Conservation (phyloP, 2,329 filamentous ascomycete genomes). For the Dothideomycetes sp. region DNA sequence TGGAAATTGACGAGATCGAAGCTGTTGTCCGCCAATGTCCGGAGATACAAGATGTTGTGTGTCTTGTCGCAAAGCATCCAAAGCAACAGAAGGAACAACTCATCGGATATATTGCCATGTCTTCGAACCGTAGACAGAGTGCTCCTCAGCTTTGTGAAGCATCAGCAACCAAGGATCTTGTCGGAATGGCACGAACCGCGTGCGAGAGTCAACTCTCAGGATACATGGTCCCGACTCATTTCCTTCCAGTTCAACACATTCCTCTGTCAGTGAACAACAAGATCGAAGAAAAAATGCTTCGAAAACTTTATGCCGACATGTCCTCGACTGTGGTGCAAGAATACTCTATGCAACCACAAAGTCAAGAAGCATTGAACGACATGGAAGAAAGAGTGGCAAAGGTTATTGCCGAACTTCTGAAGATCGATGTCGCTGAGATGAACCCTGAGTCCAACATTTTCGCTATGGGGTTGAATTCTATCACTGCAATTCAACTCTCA, state of each 20-base stretch:
- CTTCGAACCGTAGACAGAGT: slow-evolving; percentile 14
- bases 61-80: slow-evolving; percentile 63
- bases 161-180: slow-evolving; percentile 24
- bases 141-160: slow-evolving; percentile 8
- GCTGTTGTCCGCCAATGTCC: slow-evolving; percentile 59
- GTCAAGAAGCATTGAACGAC: slow-evolving; percentile 23
- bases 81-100: slow-evolving; percentile 72
- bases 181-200: slow-evolving; percentile 45
- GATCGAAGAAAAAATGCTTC: slow-evolving; percentile 63
- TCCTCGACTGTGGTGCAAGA: slow-evolving; percentile 53
- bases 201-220: slow-evolving; percentile 62
- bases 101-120: slow-evolving; percentile 57
- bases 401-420: slow-evolving; percentile 47
- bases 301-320: slow-evolving; percentile 54
- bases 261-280: slow-evolving; percentile 88
- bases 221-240: slow-evolving; percentile 88
- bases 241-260: slow-evolving; percentile 60
- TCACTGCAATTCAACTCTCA: slow-evolving; percentile 66
- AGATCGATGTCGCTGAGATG: slow-evolving; percentile 37
- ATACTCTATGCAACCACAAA: slow-evolving; percentile 20
- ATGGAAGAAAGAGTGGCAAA: slow-evolving; percentile 42
- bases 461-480: slow-evolving; percentile 80
- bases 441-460: slow-evolving; percentile 60
- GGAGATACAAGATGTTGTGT: slow-evolving; percentile 60
- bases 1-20: slow-evolving; percentile 89